phyloP scores from a whole-genome alignment of 306 rosid genomes.

The Rosa lucieae region DNA sequence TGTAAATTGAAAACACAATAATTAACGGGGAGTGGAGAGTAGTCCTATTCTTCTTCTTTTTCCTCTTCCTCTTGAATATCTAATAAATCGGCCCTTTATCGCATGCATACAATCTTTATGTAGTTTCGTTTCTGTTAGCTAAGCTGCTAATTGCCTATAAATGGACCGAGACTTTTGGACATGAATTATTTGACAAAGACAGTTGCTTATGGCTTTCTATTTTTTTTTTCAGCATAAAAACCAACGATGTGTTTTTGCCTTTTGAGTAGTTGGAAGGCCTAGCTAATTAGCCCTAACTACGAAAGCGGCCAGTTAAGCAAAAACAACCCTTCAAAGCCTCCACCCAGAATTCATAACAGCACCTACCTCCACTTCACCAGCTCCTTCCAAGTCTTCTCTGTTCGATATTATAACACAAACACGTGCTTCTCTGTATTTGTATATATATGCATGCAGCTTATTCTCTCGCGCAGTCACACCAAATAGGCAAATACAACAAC shows the following conservation, averaged over 20 bases:
- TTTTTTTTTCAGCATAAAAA: background rate
- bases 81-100: background rate
- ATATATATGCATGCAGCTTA: background rate
- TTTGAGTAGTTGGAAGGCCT: slow-evolving; percentile 21
- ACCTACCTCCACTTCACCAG: slow-evolving; percentile 30
- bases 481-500: background rate
- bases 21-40: no score
- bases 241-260: slow-evolving; percentile 5
- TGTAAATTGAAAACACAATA: no score
- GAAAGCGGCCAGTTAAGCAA: slow-evolving; percentile 1
- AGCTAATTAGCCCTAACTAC: background rate
- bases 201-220: background rate
- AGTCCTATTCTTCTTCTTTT: background rate
- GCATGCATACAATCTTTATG: background rate
- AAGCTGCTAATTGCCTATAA: background rate
- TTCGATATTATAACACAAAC: slow-evolving; percentile 14
- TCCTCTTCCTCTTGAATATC: background rate
- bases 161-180: background rate
- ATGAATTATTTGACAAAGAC: background rate
- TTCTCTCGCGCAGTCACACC: background rate
- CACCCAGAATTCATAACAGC: slow-evolving; percentile 14
- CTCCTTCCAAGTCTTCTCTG: background rate
- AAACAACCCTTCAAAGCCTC: slow-evolving; percentile 35
- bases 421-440: slow-evolving; percentile 26
- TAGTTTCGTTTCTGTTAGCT: background rate